Evolutionary conservation across 1,139 yeast species (phyloP), one percentile per base, ranked within the genome.

Genomic region (Scheffersomyces cryptocercus): DNA sequence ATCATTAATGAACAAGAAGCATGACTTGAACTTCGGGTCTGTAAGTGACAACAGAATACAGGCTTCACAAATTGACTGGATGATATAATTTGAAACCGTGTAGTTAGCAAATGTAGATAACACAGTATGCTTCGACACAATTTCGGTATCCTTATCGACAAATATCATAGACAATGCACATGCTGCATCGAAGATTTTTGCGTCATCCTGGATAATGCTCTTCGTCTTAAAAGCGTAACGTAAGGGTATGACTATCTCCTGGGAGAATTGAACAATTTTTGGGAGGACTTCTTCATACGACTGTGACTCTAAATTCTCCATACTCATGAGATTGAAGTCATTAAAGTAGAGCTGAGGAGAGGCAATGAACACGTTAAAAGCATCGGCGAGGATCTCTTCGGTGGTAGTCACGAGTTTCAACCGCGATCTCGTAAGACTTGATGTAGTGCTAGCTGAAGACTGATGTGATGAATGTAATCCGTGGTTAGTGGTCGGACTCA

Each of bases 301-400:
- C 7, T 39, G 35, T 1, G 41, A 30, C 20, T 53, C 46, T n/a
- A 55, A 43, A 29, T 55, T 54, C 3, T 43, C 36, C 10, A 54
- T 60, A 36, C 56, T 49, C 66, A 67, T 63, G 29, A 65, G 49
- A 4, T 49, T 44, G 12, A 41, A 28, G 40, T 68, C 73, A 45
- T 67, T 66, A 46, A 67, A 71, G 51, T 68, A 73, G 16, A 65
- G 51, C 16, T 67, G 65, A 1, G 77, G 75, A 1, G 63, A 63
- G 0, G 65, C 59, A 8, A 55, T 54, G 49, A 72, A 73, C 5
- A 72, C 59, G n/a, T 54, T 45, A 46, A 72, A 68, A n/a, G 70
- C 51, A 42, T 69, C 73, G 1, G 74, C 49, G 29, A 73, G 54
- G 35, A 70, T 54, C 42, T 64, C 71, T 49, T 70, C 73, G 5